Conservation (phyloP, 2,329 filamentous ascomycete genomes). For the Penicillium sp. region DNA sequence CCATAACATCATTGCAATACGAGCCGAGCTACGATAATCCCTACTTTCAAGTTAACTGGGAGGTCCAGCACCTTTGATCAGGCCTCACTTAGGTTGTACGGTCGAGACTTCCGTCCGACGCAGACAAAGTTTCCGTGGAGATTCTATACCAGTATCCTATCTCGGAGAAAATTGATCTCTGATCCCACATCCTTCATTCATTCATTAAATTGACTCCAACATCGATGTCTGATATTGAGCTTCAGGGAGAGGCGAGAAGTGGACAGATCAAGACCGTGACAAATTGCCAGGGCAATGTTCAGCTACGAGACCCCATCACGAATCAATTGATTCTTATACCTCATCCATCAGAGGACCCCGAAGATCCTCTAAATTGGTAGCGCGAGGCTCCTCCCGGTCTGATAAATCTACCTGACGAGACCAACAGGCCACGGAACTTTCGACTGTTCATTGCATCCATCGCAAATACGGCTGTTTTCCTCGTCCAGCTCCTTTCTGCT, state of each 20-base stretch:
- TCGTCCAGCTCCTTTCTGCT: neutral
- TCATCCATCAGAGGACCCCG: conserved; percentile 8
- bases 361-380: conserved; percentile 14
- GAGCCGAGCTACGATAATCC: no score
- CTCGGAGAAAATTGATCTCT: neutral
- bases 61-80: no score
- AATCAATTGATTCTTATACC: conserved; percentile 8
- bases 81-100: no score
- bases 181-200: neutral
- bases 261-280: neutral
- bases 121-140: no score
- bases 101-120: no score
- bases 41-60: no score
- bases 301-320: conserved; percentile 20
- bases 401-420: neutral
- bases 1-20: no score
- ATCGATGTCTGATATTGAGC: neutral
- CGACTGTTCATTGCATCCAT: conserved; percentile 6
- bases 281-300: neutral
- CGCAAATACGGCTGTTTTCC: neutral
- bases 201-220: neutral
- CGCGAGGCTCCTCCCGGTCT: neutral
- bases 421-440: conserved; percentile 3
- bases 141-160: no score
- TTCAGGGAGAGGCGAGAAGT: neutral